phyloP scores from a whole-genome alignment of 2,329 filamentous ascomycete genomes.

The Aspergillus fructus region DNA sequence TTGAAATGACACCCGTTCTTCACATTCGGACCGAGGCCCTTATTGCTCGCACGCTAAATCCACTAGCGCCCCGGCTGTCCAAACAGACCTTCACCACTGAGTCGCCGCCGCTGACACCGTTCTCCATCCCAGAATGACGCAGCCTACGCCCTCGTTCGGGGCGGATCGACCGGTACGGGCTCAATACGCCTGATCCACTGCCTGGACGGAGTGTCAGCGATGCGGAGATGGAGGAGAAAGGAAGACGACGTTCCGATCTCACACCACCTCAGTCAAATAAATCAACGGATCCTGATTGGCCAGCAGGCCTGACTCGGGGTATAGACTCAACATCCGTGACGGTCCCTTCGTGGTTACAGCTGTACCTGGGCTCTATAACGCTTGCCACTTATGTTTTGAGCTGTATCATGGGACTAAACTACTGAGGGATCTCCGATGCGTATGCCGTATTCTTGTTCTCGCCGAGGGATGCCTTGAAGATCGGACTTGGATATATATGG shows the following conservation, averaged over 20 bases:
- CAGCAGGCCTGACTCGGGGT: background rate
- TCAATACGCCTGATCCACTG: background rate
- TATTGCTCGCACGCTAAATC: background rate
- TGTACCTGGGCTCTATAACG: background rate
- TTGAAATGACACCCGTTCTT: background rate
- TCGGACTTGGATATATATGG: background rate
- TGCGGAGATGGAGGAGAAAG: background rate
- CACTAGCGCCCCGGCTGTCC: background rate
- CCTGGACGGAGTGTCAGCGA: too few species aligned
- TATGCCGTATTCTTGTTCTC: background rate
- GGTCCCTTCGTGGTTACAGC: background rate
- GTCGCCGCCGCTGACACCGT: conserved; percentile 1
- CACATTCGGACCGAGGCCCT: background rate
- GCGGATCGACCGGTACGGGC: background rate
- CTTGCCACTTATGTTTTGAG: background rate
- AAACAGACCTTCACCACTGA: background rate
- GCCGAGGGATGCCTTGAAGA: background rate
- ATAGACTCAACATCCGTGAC: background rate
- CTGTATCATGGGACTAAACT: background rate
- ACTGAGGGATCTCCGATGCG: background rate
- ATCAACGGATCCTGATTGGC: background rate
- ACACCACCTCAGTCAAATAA: background rate
- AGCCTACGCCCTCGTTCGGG: background rate
- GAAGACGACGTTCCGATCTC: conserved; percentile 1
- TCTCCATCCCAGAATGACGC: background rate